A percentile compares a stretch with the other conserved stretches of the same genome.
Evolutionary conservation across 164 flowering plant genomes (phyloP).

Genomic region (Magnolia changhungtana): DNA sequence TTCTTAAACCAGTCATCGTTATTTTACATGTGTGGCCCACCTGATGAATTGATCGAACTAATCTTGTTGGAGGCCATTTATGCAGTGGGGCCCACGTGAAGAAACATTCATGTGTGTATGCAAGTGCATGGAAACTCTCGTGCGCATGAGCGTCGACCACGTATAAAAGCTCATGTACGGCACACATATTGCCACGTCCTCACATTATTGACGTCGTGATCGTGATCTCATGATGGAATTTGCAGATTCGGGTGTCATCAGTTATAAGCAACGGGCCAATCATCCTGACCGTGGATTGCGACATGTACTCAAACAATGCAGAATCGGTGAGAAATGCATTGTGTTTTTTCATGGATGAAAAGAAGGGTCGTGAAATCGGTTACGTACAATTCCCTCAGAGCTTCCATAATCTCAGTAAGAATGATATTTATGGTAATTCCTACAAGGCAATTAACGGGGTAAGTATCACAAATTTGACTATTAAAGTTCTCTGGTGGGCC

Average conservation of each 20-base stretch:
- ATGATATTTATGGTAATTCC: constrained; percentile 45
- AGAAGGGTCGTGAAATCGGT: constrained; percentile 46
- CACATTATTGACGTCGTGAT: background rate
- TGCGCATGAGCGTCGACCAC: background rate
- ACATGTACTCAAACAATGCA: constrained; percentile 70
- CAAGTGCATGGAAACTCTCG: background rate
- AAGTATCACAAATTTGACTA: background rate
- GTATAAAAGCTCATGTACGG: background rate
- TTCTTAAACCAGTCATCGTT: background rate
- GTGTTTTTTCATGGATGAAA: constrained; percentile 80
- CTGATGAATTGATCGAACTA: background rate
- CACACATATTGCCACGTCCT: too few relatives aligned
- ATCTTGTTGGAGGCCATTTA: background rate
- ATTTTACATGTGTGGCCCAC: background rate
- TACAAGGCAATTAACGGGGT: constrained; percentile 4
- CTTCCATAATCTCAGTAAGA: constrained; percentile 45
- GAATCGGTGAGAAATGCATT: constrained; percentile 49
- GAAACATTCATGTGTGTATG: too few relatives aligned
- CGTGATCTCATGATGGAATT: background rate
- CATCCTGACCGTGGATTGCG: constrained; percentile 73
- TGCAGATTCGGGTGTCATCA: constrained; percentile 69
- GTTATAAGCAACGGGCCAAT: constrained; percentile 55
- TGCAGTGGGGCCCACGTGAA: too few relatives aligned
- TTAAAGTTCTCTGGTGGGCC: background rate
- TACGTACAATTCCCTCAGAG: constrained; percentile 72